These are phyloP conservation scores for Calonectria leucothoes DNA, from an alignment of 2,329 filamentous ascomycete genomes.

Conservation along the genomic window DNA sequence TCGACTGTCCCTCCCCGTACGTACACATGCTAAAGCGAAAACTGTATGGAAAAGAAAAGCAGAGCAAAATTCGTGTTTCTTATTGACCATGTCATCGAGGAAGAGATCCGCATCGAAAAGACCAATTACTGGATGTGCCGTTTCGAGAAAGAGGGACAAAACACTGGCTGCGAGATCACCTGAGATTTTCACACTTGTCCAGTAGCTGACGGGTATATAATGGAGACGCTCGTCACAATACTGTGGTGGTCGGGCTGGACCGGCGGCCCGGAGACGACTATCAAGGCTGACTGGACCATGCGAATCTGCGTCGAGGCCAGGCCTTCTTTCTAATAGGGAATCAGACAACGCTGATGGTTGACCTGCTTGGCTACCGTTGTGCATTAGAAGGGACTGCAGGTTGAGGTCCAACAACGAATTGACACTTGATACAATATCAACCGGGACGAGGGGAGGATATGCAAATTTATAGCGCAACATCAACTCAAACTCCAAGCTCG, in stretches of 20 bases:
- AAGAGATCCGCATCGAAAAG: slow-evolving; percentile 49
- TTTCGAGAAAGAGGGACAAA: slow-evolving; percentile 47
- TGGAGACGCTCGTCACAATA: slow-evolving; percentile 32
- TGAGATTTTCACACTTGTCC: slow-evolving; percentile 47
- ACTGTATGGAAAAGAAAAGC: slow-evolving; percentile 47
- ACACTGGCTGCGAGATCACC: slow-evolving; percentile 44
- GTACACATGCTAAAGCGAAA: slow-evolving; percentile 48
- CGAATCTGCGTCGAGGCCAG: background rate
- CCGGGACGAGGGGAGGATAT: slow-evolving; percentile 28
- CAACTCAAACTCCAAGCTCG: slow-evolving; percentile 35
- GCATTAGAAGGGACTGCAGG: background rate
- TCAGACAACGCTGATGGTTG: background rate
- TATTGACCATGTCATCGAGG: slow-evolving; percentile 44
- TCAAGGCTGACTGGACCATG: background rate
- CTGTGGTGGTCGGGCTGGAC: background rate
- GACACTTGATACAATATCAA: slow-evolving; percentile 21
- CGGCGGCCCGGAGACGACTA: too few relatives aligned
- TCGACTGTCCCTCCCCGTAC: background rate
- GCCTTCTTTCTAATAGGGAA: background rate
- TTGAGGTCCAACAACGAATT: background rate
- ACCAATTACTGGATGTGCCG: slow-evolving; percentile 49
- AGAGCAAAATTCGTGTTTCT: slow-evolving; percentile 43
- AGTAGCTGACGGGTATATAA: slow-evolving; percentile 41
- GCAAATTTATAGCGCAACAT: slow-evolving; percentile 27
- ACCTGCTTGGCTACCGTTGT: background rate